Conservation (phyloP, 2,329 filamentous ascomycete species). For the Xylaria sp. region DNA sequence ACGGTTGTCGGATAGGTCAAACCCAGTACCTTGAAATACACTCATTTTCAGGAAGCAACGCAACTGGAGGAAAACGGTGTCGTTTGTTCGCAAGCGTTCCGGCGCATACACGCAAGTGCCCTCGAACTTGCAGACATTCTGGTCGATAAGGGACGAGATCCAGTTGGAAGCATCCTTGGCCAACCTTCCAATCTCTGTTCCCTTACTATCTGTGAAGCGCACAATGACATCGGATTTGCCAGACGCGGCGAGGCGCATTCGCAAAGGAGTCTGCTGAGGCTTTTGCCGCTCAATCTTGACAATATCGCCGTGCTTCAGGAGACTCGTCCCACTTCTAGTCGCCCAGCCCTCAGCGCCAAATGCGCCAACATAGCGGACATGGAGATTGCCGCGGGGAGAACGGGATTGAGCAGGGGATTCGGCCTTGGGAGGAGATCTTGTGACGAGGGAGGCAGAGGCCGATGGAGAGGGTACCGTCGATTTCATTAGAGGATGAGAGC, state of each 20-base stretch:
- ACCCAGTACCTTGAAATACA: constrained; percentile 75
- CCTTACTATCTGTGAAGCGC: constrained; percentile 82
- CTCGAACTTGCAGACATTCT: constrained; percentile 87
- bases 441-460: constrained; percentile 24
- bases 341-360: constrained; percentile 94
- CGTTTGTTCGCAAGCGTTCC: constrained; percentile 85
- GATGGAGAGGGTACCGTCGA: constrained; percentile 30
- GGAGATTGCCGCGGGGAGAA: constrained; percentile 50
- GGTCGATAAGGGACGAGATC: constrained; percentile 92
- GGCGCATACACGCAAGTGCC: constrained; percentile 90
- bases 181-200: constrained; percentile 86
- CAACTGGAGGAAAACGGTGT: constrained; percentile 93
- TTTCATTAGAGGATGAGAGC: constrained; percentile 40
- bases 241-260: constrained; percentile 63
- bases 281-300: constrained; percentile 89
- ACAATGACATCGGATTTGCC: constrained; percentile 87
- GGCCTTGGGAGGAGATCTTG: constrained; percentile 33
- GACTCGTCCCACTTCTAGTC: constrained; percentile 79
- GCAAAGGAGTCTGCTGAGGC: constrained; percentile 68
- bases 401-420: constrained; percentile 30
- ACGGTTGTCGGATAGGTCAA: constrained; percentile 75
- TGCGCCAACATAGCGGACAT: constrained; percentile 81
- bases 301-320: constrained; percentile 84
- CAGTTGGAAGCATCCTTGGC: constrained; percentile 89
- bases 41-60: constrained; percentile 78